Evolutionary conservation across 2,329 filamentous ascomycete species (phyloP).

Genomic region (Fusarium annulatum): DNA sequence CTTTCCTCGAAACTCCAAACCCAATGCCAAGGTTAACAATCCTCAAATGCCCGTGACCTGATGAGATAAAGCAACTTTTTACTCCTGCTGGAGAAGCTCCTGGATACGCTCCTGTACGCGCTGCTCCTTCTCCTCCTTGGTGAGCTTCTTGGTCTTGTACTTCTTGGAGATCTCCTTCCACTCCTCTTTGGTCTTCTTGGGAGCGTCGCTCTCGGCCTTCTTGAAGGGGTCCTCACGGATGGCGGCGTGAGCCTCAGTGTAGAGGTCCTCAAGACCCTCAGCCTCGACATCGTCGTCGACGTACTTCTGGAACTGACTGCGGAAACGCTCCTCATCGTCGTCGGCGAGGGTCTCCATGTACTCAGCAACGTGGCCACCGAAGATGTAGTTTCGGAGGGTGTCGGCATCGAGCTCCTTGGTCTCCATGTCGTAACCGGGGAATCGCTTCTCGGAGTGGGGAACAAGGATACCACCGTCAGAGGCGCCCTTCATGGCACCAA

Average conservation of each 20-base stretch:
- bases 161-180: slow-evolving; percentile 97
- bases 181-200: slow-evolving; percentile 97
- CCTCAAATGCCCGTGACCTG: slow-evolving; percentile 43
- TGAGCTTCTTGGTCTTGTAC: slow-evolving; percentile 81
- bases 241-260: slow-evolving; percentile 91
- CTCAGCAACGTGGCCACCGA: slow-evolving; percentile 96
- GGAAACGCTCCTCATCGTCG: slow-evolving; percentile 99
- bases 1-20: slow-evolving; percentile 54
- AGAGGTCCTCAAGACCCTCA: slow-evolving; percentile 96
- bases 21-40: slow-evolving; percentile 50
- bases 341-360: slow-evolving; percentile 99
- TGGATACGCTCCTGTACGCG: slow-evolving; percentile 92
- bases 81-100: slow-evolving; percentile 71
- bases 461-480: slow-evolving; percentile 97
- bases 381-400: slow-evolving; percentile 99
- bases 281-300: slow-evolving; percentile 97
- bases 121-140: slow-evolving; percentile 83
- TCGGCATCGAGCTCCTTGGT: slow-evolving; percentile 97
- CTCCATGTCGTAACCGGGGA: slow-evolving; percentile 98
- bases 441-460: slow-evolving; percentile 99
- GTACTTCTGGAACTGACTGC: slow-evolving; percentile 97
- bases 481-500: slow-evolving; percentile 99
- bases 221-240: slow-evolving; percentile 99
- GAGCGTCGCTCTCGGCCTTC: slow-evolving; percentile 78
- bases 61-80: slow-evolving; percentile 45